phyloP scores from a whole-genome alignment of 495 filamentous ascomycete genomes.

The Penicillium angulare region DNA sequence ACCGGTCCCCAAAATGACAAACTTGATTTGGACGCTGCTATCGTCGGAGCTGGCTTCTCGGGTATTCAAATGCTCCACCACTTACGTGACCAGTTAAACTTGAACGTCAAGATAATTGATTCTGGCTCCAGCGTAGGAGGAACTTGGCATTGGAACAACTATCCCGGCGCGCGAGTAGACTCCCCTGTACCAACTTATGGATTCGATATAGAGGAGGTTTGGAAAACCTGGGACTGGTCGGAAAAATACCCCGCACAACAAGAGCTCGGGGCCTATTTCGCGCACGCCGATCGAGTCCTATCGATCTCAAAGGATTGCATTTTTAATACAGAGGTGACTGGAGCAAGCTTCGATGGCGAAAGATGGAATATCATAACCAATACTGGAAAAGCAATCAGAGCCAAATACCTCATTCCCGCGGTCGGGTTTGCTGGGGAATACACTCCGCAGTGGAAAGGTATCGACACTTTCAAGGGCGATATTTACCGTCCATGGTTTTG shows the following conservation, averaged over 20 bases:
- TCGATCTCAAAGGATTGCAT: conserved; percentile 50
- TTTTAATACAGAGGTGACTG: conserved; percentile 48
- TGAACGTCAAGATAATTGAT: conserved; percentile 43
- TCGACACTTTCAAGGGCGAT: conserved; percentile 51
- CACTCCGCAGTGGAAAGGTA: conserved; percentile 49
- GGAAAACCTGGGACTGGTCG: conserved; percentile 53
- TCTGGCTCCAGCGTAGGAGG: conserved; percentile 46
- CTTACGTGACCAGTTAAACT: conserved; percentile 5
- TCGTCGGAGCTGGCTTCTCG: conserved; percentile 5
- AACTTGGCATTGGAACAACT: conserved; percentile 51
- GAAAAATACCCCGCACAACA: conserved; percentile 48
- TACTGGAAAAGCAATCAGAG: conserved; percentile 43
- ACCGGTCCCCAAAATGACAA: background rate
- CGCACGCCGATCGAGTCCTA: conserved; percentile 50
- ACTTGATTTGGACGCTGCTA: background rate
- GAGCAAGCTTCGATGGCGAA: conserved; percentile 38
- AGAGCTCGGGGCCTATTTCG: conserved; percentile 56
- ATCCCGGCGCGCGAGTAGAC: conserved; percentile 50
- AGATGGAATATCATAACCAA: conserved; percentile 50
- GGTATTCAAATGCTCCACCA: conserved; percentile 1
- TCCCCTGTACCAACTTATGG: conserved; percentile 49
- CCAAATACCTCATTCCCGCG: conserved; percentile 49
- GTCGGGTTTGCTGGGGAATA: conserved; percentile 37
- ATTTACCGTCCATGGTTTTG: conserved; percentile 59
- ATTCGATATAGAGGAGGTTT: conserved; percentile 50